Conservation (phyloP, 306 rosid species). For the Styphnolobium japonicum region DNA sequence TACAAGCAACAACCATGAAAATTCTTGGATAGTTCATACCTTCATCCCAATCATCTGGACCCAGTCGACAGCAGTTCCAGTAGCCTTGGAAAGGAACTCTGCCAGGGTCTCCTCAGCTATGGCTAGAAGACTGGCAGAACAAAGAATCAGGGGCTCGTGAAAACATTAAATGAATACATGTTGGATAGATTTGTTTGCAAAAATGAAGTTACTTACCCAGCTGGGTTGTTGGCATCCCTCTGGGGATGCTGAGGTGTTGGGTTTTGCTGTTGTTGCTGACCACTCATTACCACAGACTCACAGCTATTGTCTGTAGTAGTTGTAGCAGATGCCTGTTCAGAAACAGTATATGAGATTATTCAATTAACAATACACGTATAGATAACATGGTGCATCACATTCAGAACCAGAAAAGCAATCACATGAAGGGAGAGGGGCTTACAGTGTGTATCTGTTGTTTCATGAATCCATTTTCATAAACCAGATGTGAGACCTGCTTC, state of each 20-base stretch:
- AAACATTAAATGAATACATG: background rate
- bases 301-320: conserved; percentile 99
- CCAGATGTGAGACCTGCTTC: conserved; percentile 96
- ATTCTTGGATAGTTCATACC: conserved; percentile 34
- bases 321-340: conserved; percentile 65
- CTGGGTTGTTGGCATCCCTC: conserved; percentile 98
- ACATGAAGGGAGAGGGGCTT: background rate
- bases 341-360: background rate
- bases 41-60: conserved; percentile 99
- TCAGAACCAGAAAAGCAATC: background rate
- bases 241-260: conserved; percentile 92
- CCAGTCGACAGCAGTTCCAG: conserved; percentile 99
- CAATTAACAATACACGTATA: background rate
- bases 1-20: background rate
- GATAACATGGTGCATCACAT: background rate
- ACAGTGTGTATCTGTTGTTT: conserved; percentile 77
- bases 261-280: conserved; percentile 98
- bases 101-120: conserved; percentile 99
- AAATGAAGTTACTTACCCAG: conserved; percentile 58
- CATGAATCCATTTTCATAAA: conserved; percentile 91
- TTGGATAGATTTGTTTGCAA: background rate
- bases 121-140: conserved; percentile 68
- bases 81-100: conserved; percentile 99
- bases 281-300: conserved; percentile 99
- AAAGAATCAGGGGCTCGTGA: background rate